phyloP scores from a whole-genome alignment of 2,329 filamentous ascomycete genomes.

The Ceratocystis variospora region DNA sequence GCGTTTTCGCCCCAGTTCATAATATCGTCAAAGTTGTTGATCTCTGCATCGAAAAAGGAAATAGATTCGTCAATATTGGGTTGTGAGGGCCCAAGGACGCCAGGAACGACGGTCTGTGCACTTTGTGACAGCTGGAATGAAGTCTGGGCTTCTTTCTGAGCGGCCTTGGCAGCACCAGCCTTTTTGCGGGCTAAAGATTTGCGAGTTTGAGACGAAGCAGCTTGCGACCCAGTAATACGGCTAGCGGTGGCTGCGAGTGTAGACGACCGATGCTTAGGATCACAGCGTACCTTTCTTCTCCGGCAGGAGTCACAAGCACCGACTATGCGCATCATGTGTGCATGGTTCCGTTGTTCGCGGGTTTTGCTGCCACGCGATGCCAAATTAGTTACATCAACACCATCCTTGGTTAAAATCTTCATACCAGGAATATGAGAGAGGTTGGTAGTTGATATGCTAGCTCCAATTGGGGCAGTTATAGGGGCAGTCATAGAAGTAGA shows the following conservation, averaged over 20 bases:
- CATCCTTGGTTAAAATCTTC: conserved; percentile 53
- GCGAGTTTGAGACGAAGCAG: neutral
- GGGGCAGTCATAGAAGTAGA: neutral
- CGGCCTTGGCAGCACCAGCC: neutral
- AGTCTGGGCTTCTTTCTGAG: neutral
- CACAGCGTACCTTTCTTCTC: conserved; percentile 50
- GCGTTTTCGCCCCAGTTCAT: neutral
- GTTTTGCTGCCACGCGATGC: conserved; percentile 51
- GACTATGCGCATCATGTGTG: conserved; percentile 52
- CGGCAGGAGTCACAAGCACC: conserved; percentile 52
- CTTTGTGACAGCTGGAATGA: neutral
- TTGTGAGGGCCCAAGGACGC: neutral
- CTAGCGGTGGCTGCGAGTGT: conserved; percentile 23
- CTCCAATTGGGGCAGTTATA: neutral
- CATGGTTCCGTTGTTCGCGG: conserved; percentile 53
- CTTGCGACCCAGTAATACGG: neutral
- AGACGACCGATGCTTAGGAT: conserved; percentile 40
- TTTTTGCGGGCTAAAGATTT: neutral
- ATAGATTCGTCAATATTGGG: neutral
- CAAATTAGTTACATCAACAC: conserved; percentile 47
- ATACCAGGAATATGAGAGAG: conserved; percentile 46
- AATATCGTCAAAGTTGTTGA: neutral
- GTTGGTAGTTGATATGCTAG: conserved; percentile 26
- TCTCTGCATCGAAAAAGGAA: neutral
- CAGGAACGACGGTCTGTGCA: neutral